These are phyloP conservation scores for Candida pseudoglaebosa DNA, from an alignment of 805 yeast genomes.

Conservation along the genomic window DNA sequence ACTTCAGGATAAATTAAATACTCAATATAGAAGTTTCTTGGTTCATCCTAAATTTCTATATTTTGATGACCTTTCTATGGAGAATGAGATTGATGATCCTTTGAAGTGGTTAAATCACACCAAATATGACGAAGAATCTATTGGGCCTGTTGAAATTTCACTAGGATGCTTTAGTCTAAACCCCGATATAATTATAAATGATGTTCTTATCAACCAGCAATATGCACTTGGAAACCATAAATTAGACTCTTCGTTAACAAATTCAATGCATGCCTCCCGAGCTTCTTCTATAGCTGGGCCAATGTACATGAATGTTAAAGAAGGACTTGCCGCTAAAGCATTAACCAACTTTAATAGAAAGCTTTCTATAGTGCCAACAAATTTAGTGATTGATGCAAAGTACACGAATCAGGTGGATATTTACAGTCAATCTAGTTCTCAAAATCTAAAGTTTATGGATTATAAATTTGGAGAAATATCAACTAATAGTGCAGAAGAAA, in stretches of 20 bases:
- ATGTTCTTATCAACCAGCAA: background rate
- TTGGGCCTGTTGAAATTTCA: conserved; percentile 20
- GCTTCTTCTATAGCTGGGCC: conserved; percentile 22
- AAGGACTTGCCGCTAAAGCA: conserved; percentile 8
- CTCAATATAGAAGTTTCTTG: conserved; percentile 22
- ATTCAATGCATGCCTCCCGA: conserved; percentile 13
- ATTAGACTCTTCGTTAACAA: conserved; percentile 5
- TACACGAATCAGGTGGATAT: conserved; percentile 3
- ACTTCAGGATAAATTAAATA: background rate
- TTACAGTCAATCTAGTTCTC: background rate
- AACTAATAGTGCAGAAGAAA: conserved; percentile 2
- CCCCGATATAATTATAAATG: conserved; percentile 12
- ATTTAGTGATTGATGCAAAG: conserved; percentile 15
- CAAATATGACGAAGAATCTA: conserved; percentile 9
- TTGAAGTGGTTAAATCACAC: conserved; percentile 18
- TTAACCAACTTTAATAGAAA: conserved; percentile 18
- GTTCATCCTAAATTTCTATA: conserved; percentile 47
- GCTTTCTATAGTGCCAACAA: conserved; percentile 27
- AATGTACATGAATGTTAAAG: conserved; percentile 14
- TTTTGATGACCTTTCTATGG: conserved; percentile 17
- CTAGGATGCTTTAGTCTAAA: conserved; percentile 21
- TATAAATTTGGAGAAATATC: conserved; percentile 15
- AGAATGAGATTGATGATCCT: conserved; percentile 17
- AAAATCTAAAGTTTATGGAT: conserved; percentile 21
- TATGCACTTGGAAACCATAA: background rate